phyloP scores from a whole-genome alignment of 2,329 filamentous ascomycete species.

The Diplodia intermedia region DNA sequence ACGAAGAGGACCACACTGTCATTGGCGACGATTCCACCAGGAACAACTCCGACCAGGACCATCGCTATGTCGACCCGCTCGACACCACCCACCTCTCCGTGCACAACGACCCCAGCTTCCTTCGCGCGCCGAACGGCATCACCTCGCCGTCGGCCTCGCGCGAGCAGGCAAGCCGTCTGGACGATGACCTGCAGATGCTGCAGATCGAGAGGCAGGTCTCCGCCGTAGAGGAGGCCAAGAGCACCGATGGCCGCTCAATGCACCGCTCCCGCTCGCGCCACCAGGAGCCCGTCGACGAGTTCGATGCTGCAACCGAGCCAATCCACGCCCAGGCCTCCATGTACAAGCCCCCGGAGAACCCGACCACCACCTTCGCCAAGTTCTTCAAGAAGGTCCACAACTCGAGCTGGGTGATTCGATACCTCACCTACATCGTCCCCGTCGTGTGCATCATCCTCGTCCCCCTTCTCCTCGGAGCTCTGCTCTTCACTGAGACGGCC shows the following conservation, averaged over 20 bases:
- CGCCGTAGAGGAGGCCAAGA: slow-evolving; percentile 47
- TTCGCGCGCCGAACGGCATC: slow-evolving; percentile 39
- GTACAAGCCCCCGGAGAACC: slow-evolving; percentile 70
- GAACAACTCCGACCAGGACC: slow-evolving; percentile 38
- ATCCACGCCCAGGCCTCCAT: slow-evolving; percentile 70
- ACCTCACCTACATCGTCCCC: slow-evolving; percentile 74
- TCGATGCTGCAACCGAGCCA: slow-evolving; percentile 71
- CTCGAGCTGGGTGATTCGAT: slow-evolving; percentile 71
- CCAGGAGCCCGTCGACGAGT: slow-evolving; percentile 68
- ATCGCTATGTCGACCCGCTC: slow-evolving; percentile 6
- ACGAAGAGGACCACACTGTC: slow-evolving; percentile 46
- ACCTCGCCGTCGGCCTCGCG: slow-evolving; percentile 63
- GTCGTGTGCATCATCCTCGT: slow-evolving; percentile 69
- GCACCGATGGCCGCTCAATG: slow-evolving; percentile 53
- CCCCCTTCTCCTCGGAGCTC: slow-evolving; percentile 69
- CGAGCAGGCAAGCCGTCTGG: slow-evolving; percentile 66
- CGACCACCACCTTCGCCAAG: slow-evolving; percentile 66
- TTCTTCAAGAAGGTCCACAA: slow-evolving; percentile 70
- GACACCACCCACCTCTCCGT: slow-evolving; percentile 12
- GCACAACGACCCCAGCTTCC: slow-evolving; percentile 55
- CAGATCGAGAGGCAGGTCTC: slow-evolving; percentile 69
- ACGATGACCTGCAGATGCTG: slow-evolving; percentile 71
- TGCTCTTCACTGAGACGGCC: slow-evolving; percentile 65
- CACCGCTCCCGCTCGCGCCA: slow-evolving; percentile 60
- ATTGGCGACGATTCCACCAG: slow-evolving; percentile 46